Percentiles rank a stretch among this genome's conserved stretches.
Evolutionary conservation across 495 filamentous ascomycete species (phyloP).

Genomic region (Penicillium pulvis): DNA sequence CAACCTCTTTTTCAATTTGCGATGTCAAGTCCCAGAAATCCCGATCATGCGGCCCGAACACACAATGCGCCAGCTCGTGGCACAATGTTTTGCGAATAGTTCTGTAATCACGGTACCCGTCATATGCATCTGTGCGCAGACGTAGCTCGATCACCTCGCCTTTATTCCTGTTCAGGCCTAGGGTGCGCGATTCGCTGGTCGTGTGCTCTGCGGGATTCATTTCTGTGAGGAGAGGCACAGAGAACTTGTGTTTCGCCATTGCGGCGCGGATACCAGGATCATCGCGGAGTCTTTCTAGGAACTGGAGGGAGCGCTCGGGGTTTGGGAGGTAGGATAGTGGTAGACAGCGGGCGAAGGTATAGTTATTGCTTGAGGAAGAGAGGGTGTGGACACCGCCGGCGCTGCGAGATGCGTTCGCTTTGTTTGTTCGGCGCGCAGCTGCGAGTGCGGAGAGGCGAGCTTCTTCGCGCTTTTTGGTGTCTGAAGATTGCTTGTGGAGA

Average conservation of each 20-base stretch:
- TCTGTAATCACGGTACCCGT: conserved; percentile 90
- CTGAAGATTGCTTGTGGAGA: conserved; percentile 41
- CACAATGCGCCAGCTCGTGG: conserved; percentile 94
- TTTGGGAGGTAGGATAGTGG: conserved; percentile 80
- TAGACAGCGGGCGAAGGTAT: conserved; percentile 79
- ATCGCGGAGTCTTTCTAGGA: conserved; percentile 73
- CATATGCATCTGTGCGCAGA: conserved; percentile 87
- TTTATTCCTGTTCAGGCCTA: conserved; percentile 85
- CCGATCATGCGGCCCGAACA: conserved; percentile 77
- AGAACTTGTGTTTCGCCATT: conserved; percentile 84
- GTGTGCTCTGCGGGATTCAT: conserved; percentile 91
- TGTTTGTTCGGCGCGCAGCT: conserved; percentile 27
- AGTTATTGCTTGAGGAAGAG: conserved; percentile 52
- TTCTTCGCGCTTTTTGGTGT: conserved; percentile 41
- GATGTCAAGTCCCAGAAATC: conserved; percentile 86
- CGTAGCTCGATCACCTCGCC: conserved; percentile 92
- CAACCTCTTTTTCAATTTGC: conserved; percentile 86
- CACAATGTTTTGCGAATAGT: conserved; percentile 89
- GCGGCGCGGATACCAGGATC: conserved; percentile 83
- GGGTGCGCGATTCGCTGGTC: conserved; percentile 72
- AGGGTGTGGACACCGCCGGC: conserved; percentile 49
- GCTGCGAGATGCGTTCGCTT: conserved; percentile 24
- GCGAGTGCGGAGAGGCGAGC: conserved; percentile 24
- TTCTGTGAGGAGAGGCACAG: conserved; percentile 86
- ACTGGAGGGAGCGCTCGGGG: conserved; percentile 64